Percentiles rank a stretch among this genome's conserved stretches.
These are phyloP conservation scores for Annona squamosa DNA, from an alignment of 164 flowering plant species.

Conservation along the genomic window DNA sequence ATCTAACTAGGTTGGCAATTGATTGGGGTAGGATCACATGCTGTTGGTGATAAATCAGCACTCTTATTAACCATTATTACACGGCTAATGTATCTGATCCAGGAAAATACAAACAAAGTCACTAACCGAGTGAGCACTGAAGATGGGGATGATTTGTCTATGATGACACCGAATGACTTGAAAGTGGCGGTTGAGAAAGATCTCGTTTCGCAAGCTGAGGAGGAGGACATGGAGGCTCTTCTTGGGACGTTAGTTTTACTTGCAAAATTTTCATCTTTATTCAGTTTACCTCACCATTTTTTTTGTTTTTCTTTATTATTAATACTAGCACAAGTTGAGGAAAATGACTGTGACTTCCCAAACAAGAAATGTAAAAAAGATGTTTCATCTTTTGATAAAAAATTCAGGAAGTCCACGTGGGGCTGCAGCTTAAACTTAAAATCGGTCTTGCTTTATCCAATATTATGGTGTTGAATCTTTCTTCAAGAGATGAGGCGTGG, in stretches of 20 bases:
- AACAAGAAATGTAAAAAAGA: too few species aligned
- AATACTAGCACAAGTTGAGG: neutral
- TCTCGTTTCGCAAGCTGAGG: constrained; percentile 88
- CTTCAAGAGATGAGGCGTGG: neutral
- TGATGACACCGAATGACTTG: constrained; percentile 56
- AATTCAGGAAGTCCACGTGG: too few species aligned
- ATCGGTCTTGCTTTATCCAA: neutral
- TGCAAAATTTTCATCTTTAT: neutral
- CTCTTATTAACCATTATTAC: neutral
- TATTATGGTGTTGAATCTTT: neutral
- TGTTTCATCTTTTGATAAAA: too few species aligned
- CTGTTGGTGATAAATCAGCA: neutral
- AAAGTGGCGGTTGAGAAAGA: constrained; percentile 82
- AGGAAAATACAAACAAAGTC: constrained; percentile 75
- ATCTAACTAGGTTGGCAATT: too few species aligned
- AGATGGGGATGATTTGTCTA: constrained; percentile 53
- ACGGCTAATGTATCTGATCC: constrained; percentile 10
- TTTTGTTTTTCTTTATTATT: neutral
- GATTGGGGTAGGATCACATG: too few species aligned
- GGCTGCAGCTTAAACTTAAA: neutral
- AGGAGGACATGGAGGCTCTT: constrained; percentile 94
- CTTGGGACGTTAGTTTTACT: constrained; percentile 66
- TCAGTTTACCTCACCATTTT: neutral
- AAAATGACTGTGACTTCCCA: neutral
- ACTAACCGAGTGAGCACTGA: constrained; percentile 37